Evolutionary conservation across 139 green algal genomes (phyloP).

Genomic region (Picochlorum sp.): DNA sequence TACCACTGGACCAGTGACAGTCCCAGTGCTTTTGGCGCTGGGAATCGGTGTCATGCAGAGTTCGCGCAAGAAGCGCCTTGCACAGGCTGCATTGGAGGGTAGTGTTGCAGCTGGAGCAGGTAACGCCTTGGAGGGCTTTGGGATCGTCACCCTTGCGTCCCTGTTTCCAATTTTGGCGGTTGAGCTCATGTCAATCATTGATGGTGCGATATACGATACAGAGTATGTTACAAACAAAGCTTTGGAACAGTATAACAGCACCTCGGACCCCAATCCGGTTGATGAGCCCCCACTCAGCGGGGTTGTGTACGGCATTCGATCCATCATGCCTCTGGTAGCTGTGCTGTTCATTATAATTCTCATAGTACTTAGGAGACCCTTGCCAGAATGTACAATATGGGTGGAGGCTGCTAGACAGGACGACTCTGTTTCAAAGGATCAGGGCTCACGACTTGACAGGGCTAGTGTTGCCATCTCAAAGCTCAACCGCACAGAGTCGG

Average conservation of each 20-base stretch:
- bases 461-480: conserved; percentile 14
- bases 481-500: not conserved
- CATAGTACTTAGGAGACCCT: conserved; percentile 18
- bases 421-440: not conserved
- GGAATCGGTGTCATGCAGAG: conserved; percentile 37
- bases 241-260: not conserved
- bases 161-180: conserved; percentile 40
- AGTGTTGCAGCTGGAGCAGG: conserved; percentile 17
- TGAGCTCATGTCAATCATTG: conserved; percentile 36
- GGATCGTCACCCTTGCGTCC: conserved; percentile 41
- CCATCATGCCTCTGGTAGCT: conserved; percentile 33
- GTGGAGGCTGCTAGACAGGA: conserved; percentile 9
- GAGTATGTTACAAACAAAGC: conserved; percentile 25
- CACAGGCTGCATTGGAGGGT: conserved; percentile 22
- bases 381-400: conserved; percentile 13
- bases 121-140: conserved; percentile 45
- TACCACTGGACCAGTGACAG: conserved; percentile 40
- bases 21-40: conserved; percentile 37
- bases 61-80: conserved; percentile 18
- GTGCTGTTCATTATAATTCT: conserved; percentile 27
- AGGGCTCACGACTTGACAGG: not conserved
- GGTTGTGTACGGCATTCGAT: conserved; percentile 35
- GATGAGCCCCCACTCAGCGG: conserved; percentile 27
- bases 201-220: conserved; percentile 18
- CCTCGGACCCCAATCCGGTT: not conserved